Evolutionary conservation across 805 yeast genomes (phyloP).

Genomic region (Zygosaccharomyces rouxii): DNA sequence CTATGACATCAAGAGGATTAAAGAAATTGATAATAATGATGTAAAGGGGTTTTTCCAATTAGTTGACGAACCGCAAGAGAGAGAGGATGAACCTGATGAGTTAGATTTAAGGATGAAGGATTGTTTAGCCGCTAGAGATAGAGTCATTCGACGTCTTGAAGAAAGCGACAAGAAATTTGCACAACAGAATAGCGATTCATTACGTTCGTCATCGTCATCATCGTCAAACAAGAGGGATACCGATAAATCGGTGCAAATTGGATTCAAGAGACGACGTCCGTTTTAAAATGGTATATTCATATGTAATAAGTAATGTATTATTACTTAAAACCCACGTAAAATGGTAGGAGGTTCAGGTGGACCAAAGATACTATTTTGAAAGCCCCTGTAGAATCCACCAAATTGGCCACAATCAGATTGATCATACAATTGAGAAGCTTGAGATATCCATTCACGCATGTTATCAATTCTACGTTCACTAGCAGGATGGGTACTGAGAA

Average conservation of each 20-base stretch:
- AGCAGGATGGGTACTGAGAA: constrained; percentile 87
- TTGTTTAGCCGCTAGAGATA: constrained; percentile 10
- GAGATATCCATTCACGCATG: constrained; percentile 64
- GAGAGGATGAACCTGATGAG: constrained; percentile 9
- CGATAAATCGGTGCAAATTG: constrained; percentile 16
- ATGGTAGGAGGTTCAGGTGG: constrained; percentile 8
- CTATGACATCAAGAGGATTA: constrained; percentile 41
- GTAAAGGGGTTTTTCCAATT: neutral
- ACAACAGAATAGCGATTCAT: neutral
- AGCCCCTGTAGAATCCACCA: constrained; percentile 18
- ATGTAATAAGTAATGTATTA: neutral
- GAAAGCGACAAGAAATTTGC: constrained; percentile 2
- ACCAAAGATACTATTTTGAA: constrained; percentile 17
- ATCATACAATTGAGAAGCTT: constrained; percentile 34
- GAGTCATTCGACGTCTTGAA: constrained; percentile 10
- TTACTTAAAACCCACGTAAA: constrained; percentile 7
- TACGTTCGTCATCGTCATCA: neutral
- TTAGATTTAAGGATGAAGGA: constrained; percentile 16
- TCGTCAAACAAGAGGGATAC: neutral
- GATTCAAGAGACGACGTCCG: constrained; percentile 28
- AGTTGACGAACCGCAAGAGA: neutral
- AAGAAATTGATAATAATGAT: constrained; percentile 2
- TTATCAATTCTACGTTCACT: constrained; percentile 66
- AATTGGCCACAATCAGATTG: constrained; percentile 30
- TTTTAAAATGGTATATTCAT: constrained; percentile 1